Base-by-base conservation (phyloP, 345 rosid genomes). In the Leavenworthia alabamica region DNA sequence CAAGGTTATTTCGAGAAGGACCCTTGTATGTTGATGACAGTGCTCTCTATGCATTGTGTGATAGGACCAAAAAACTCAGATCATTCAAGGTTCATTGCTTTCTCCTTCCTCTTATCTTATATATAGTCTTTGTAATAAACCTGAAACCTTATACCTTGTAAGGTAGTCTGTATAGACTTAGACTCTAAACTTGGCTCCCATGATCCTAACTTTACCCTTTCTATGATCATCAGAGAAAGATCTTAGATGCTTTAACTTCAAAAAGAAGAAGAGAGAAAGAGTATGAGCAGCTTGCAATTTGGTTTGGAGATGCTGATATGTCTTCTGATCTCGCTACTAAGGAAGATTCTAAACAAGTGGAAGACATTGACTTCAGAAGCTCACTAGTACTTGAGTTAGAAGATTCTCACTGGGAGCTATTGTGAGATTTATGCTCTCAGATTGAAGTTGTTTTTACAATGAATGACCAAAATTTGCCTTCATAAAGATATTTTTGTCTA, bases 241-340 rank as follows among this genome's bases (percentile, higher is more conserved):
- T 90, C 62, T 70, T 77, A 75, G 91, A 83, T 51, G 86, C 83
- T 10, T 84, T 88, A 51, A 58, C 76, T 55, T 62, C 88, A 0
- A 84, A 75, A 60, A 80, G 57, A 76, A 80, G 78, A 77, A 32
- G 79, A 50, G 75, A 67, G 41, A 82, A 86, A 79, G 97, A 88
- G 60, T 90, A 90, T 32, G 85, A 84, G 72, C 89, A 73, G 67
- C 86, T 90, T 31, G 80, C 86, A 23, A 81, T 90, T 67, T 82
- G 79, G 93, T 82, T 77, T 14, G 94, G 90, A 33, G 91, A 90
- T 53, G 70, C 75, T 15, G 78, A 79, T 31, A 75, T 72, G 60
- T 80, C 66, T 32, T 60, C 56, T 28, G 59, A 55, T 72, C 66
- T 73, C 12, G 75, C 68, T n/a, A n/a, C n/a, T 32, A 19, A 3